phyloP scores from a whole-genome alignment of 2,329 filamentous ascomycete genomes.

The Exophiala sideris region DNA sequence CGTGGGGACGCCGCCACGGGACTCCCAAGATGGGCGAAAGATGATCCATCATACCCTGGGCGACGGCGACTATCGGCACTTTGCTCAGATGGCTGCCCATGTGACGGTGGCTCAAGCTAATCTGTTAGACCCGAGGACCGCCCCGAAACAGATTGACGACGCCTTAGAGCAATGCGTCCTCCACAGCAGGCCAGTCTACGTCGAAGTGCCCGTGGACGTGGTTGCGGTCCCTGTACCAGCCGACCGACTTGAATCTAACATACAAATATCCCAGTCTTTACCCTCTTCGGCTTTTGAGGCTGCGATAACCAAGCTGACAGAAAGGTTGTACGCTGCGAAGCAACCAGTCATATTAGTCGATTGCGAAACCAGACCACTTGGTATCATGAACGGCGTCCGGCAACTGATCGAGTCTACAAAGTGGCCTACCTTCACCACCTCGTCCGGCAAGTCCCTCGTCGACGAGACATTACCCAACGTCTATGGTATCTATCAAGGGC shows the following conservation, averaged over 20 bases:
- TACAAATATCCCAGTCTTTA: conserved; percentile 21
- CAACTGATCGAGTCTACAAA: conserved; percentile 42
- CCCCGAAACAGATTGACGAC: conserved; percentile 51
- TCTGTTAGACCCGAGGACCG: conserved; percentile 44
- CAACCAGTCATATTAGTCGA: conserved; percentile 53
- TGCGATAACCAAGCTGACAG: conserved; percentile 31
- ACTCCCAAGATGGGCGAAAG: conserved; percentile 18
- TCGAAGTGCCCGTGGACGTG: conserved; percentile 47
- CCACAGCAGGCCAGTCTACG: conserved; percentile 55
- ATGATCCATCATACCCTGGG: conserved; percentile 35
- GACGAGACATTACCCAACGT: conserved; percentile 48
- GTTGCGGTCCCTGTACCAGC: conserved; percentile 22
- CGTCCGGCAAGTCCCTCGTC: conserved; percentile 51
- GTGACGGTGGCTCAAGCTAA: conserved; percentile 52
- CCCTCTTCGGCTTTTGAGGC: conserved; percentile 27
- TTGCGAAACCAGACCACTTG: conserved; percentile 45
- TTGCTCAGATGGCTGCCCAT: conserved; percentile 48
- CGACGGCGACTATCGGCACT: conserved; percentile 53
- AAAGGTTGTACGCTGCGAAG: conserved; percentile 36
- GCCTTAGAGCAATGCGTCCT: conserved; percentile 50
- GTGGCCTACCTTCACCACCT: conserved; percentile 49
- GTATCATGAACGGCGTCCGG: conserved; percentile 42
- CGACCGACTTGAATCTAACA: conserved; percentile 12
- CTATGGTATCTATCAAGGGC: conserved; percentile 49
- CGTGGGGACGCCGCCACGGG: conserved; percentile 50